A percentile compares a stretch with the other conserved stretches of the same genome.
Conservation (phyloP, 805 yeast genomes). For the Metschnikowia henanensis region DNA sequence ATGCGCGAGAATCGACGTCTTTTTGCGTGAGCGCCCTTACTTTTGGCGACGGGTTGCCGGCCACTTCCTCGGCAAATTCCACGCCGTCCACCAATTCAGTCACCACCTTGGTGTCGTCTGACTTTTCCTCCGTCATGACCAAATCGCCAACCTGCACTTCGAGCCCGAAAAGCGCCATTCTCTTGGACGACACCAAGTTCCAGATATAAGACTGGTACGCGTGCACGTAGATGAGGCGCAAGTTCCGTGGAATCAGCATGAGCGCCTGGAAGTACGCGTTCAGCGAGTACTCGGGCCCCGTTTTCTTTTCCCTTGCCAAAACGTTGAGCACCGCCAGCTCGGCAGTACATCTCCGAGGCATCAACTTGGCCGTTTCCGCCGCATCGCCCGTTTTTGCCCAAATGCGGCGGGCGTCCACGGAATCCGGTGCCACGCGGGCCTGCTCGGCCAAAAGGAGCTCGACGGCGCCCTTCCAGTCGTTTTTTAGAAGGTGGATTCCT, state of each 20-base stretch:
- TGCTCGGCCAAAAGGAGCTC: conserved; percentile 83
- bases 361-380: conserved; percentile 56
- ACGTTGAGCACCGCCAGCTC: conserved; percentile 71
- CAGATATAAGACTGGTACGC: conserved; percentile 96
- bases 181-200: conserved; percentile 81
- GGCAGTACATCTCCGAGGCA: conserved; percentile 90
- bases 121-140: conserved; percentile 44
- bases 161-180: conserved; percentile 71
- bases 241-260: conserved; percentile 86
- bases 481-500: conserved; percentile 70
- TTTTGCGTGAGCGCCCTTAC: conserved; percentile 77
- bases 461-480: conserved; percentile 79
- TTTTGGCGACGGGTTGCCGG: conserved; percentile 52
- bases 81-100: conserved; percentile 37
- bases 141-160: conserved; percentile 79
- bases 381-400: conserved; percentile 81
- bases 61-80: conserved; percentile 71
- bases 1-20: conserved; percentile 60
- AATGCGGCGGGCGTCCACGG: conserved; percentile 75
- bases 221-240: conserved; percentile 94
- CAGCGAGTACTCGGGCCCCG: conserved; percentile 42
- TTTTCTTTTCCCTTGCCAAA: conserved; percentile 51
- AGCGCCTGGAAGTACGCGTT: conserved; percentile 75
- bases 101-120: conserved; percentile 17
- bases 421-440: conserved; percentile 78